Base-by-base conservation (phyloP, 169 alveolate genomes). In the Plasmodium falciparum region DNA sequence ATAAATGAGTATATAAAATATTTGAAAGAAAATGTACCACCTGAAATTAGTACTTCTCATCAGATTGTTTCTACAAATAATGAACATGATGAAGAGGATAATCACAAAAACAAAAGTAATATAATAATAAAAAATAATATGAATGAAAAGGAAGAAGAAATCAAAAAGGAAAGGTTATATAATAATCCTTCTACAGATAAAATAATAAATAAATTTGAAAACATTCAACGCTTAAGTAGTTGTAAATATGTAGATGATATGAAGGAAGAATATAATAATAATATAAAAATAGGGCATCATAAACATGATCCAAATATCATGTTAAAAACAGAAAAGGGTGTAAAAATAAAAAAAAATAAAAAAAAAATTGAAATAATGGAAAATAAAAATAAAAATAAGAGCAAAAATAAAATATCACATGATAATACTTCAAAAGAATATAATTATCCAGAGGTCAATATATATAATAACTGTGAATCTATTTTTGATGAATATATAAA, bases 381-480 rank as follows among this genome's bases (percentile, higher is more conserved):
- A 63, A 49, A 78, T 5, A 33, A 33, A 33, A 33, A 33, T 33
- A 33, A 6, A 33, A 39, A 39, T 5, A 39, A 39, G 11, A 39
- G 6, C 47, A 39, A 39, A 39, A 5, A 39, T 7, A 39, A 39
- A 39, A 39, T 7, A 39, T 5, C 47, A 39, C 11, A 39, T 39
- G 47, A 0, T 39, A 39, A 39, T 39, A 39, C 47, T 39, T 39
- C 47, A 5, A 39, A 39, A 39, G 47, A 39, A 39, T 39, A 39
- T 39, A 39, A 39, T 39, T 39, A 39, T 39, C 47, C 22, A 11
- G 67, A 78, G 49, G 65, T 65, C 26, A 65, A 66, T 47, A 59
- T 78, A 29, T 78, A 78, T 69, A 49, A 58, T 24, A 67, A 66
- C 67, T 78, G 72, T 43, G 89, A 39, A 65, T 50, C 89, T 15